Conservation (phyloP, 257 asterid genomes). For the Perilla frutescens region DNA sequence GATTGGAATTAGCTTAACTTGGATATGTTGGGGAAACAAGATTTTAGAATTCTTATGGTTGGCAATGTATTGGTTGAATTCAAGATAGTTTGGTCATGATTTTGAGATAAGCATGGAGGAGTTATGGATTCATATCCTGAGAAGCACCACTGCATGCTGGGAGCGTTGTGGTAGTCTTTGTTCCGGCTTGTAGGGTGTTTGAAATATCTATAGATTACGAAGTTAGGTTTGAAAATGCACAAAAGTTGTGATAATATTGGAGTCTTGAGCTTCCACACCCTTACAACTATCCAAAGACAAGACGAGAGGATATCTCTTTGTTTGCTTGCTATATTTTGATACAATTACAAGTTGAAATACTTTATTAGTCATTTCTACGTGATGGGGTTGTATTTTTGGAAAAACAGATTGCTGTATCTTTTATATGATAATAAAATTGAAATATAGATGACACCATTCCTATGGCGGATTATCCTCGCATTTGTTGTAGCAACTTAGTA, state of each 20-base stretch:
- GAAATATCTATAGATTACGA: neutral
- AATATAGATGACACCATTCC: no score
- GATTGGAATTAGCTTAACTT: neutral
- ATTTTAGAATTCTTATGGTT: neutral
- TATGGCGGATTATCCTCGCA: neutral
- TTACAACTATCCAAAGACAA: neutral
- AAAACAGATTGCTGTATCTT: neutral
- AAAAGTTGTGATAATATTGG: neutral
- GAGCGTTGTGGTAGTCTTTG: neutral
- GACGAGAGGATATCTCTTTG: no score
- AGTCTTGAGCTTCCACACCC: neutral
- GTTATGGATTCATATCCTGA: no score
- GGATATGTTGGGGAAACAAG: neutral
- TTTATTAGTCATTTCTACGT: neutral
- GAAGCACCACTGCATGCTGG: no score
- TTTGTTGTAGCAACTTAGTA: neutral
- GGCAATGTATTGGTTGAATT: neutral
- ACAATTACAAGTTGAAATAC: neutral
- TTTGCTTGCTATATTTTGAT: neutral
- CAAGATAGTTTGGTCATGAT: neutral
- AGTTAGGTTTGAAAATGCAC: neutral
- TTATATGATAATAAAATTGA: conserved; percentile 3
- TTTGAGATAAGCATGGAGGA: neutral
- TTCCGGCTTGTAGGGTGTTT: neutral
- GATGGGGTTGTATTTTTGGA: neutral